Evolutionary conservation across 192 early-diverging fungal species (phyloP), one percentile per base, ranked within the genome.

Genomic region (Entophlyctis luteolus): DNA sequence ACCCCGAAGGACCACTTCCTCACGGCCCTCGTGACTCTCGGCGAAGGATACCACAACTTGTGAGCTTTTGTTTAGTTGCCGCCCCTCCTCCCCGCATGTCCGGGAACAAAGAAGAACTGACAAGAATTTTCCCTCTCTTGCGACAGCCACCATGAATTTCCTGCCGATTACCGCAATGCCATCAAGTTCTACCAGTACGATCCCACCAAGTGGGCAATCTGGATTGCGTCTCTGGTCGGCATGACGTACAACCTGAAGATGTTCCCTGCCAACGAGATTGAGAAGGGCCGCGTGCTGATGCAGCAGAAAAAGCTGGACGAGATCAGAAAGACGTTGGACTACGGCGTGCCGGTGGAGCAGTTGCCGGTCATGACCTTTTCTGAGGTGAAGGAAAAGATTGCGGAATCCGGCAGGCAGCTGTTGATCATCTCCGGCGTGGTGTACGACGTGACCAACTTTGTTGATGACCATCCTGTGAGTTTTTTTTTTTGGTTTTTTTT

Each of bases 381-480:
- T 25, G 76, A 83, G 42, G 72, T 81, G 80, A 87, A 46, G 84
- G 87, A 72, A 45, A 75, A 83, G 70, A 88, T 91, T 69, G 80
- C 86, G 70, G 75, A 81, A 59, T 72, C 90, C 48, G 81, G 83
- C 48, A 83, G 85, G 68, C 83, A 88, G 68, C 90, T 89, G 82
- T 81, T 93, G 55, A 78, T 95, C 31, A 84, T 98, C 42, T 91
- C 93, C 67, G 89, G 88, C 71, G 79, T 88, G 28, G 77, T 93
- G 38, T 91, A 95, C 66, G 87, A 95, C 68, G 84, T 97, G 48
- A 75, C 78, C 46, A 63, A 84, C 27, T 97, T 97, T 78, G 84
- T 91, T 54, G 80, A 90, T 55, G 85, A 93, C 45, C 94, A 97
- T 71, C 94, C 94, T n/a, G n/a, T n/a, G n/a, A n/a, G n/a, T n/a